Evolutionary conservation across 1,284 basidiomycete genomes (phyloP).

Genomic region (Papiliotrema laurentii): DNA sequence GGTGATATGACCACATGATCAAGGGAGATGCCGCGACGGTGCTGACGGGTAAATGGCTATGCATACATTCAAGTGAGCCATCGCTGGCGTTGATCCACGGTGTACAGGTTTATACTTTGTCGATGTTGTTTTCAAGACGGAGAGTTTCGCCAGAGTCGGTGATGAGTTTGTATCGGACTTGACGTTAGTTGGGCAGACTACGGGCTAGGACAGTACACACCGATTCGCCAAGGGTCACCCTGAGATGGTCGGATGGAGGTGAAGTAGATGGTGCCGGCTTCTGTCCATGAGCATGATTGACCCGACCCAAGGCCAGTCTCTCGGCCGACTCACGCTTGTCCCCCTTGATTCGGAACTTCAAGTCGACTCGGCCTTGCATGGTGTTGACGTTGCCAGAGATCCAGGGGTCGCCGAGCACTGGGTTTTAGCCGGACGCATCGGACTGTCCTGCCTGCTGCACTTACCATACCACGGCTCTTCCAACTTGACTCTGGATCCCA

Average conservation of each 20-base stretch:
- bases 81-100: neutral
- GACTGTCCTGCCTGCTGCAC: constrained; percentile 11
- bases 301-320: neutral
- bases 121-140: constrained; percentile 32
- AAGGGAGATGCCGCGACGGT: too few species aligned
- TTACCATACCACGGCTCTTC: constrained; percentile 44
- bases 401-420: constrained; percentile 45
- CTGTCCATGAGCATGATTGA: constrained; percentile 16
- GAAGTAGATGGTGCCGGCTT: constrained; percentile 46
- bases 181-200: constrained; percentile 2
- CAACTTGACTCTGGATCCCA: constrained; percentile 40
- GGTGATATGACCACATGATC: too few species aligned
- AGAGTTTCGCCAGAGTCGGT: constrained; percentile 41
- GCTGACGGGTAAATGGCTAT: too few species aligned
- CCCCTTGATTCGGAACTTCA: constrained; percentile 45
- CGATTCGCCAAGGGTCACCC: constrained; percentile 44
- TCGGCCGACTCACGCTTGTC: constrained; percentile 17
- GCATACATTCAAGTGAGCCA: constrained; percentile 1
- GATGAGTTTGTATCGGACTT: constrained; percentile 48
- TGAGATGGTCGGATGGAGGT: constrained; percentile 47
- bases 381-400: constrained; percentile 46
- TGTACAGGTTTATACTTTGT: neutral
- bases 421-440: constrained; percentile 5
- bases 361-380: constrained; percentile 48
- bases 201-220: constrained; percentile 17